phyloP scores from a whole-genome alignment of 345 rosid species.

The Eucalyptus leucophloia region DNA sequence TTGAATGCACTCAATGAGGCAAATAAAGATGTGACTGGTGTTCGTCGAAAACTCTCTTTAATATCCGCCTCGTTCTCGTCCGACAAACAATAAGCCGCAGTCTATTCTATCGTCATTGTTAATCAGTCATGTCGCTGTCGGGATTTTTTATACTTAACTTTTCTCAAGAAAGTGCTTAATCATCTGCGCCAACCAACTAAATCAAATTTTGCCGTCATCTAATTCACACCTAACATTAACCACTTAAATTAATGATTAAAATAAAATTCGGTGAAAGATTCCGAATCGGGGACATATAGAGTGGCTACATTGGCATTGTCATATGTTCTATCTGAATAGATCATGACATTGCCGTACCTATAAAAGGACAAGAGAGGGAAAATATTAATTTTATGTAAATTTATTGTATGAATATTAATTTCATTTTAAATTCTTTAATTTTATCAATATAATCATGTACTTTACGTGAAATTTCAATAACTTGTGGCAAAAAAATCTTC shows the following conservation, averaged over 20 bases:
- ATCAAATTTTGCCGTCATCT: neutral
- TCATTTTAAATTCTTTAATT: too few species aligned
- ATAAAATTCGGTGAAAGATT: too few species aligned
- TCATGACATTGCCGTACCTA: neutral
- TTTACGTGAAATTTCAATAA: accelerated
- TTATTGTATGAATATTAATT: too few species aligned
- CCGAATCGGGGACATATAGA: neutral
- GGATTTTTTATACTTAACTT: neutral
- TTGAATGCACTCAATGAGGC: neutral
- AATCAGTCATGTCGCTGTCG: neutral
- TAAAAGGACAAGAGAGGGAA: neutral
- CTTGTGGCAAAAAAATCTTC: neutral
- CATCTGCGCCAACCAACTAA: too few species aligned
- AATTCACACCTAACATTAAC: neutral
- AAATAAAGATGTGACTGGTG: neutral
- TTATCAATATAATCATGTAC: accelerated
- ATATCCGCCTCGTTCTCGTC: accelerated
- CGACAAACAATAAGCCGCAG: too few species aligned
- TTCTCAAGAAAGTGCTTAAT: too few species aligned
- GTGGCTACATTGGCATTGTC: neutral
- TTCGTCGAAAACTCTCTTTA: neutral
- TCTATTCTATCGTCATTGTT: neutral
- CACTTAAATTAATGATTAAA: too few species aligned
- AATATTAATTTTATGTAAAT: too few species aligned
- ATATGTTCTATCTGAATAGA: too few species aligned